Evolutionary conservation across 2,329 filamentous ascomycete genomes (phyloP).

Genomic region (Fusarium temperatum): DNA sequence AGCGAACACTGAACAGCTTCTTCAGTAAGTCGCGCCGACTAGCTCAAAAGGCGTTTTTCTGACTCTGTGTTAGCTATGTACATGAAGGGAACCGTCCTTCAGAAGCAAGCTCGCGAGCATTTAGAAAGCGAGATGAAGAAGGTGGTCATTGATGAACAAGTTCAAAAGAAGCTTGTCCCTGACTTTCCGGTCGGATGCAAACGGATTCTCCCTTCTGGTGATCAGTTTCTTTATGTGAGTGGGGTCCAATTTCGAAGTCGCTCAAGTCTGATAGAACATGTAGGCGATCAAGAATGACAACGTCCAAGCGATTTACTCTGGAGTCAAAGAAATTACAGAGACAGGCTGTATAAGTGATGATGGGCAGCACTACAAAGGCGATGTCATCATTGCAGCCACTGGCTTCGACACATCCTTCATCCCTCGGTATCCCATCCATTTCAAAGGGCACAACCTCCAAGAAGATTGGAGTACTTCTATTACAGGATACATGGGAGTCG

Average conservation of each 20-base stretch:
- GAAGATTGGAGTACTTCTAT: conserved; percentile 9
- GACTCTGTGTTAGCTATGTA: neutral
- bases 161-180: neutral
- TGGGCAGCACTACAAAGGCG: neutral
- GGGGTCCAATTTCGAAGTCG: too few species aligned
- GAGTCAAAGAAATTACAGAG: neutral
- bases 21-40: neutral
- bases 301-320: neutral
- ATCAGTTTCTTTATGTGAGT: conserved; percentile 8
- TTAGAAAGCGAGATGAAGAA: conserved; percentile 12
- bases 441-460: conserved; percentile 11
- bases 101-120: conserved; percentile 2
- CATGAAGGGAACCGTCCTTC: conserved; percentile 7
- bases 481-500: conserved; percentile 18
- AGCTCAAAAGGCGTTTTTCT: too few species aligned
- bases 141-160: neutral
- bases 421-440: conserved; percentile 6
- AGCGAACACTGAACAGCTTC: conserved; percentile 10
- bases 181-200: conserved; percentile 14
- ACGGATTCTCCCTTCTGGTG: conserved; percentile 7
- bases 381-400: conserved; percentile 8
- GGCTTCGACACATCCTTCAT: conserved; percentile 14
- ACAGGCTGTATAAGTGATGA: conserved; percentile 9
- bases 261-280: neutral
- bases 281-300: conserved; percentile 1